A percentile compares a stretch with the other conserved stretches of the same genome.
These are phyloP conservation scores for Penicillium sp. DNA, from an alignment of 2,329 filamentous ascomycete genomes.

Conservation along the genomic window DNA sequence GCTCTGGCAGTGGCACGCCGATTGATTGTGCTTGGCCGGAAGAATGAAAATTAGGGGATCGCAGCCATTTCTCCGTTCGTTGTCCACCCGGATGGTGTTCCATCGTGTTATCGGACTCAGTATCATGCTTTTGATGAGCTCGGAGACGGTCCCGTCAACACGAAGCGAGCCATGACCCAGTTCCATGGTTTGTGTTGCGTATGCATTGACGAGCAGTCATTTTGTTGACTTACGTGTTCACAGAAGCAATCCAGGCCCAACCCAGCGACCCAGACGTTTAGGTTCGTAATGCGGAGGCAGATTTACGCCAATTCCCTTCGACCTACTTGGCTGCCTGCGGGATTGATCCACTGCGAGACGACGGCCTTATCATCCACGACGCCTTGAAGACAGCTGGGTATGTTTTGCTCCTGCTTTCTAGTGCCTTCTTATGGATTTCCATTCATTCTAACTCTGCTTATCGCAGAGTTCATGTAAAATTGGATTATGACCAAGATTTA, in stretches of 20 bases:
- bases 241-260: not conserved
- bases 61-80: slow-evolving; percentile 44
- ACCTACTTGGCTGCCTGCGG: slow-evolving; percentile 6
- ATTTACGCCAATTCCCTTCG: slow-evolving; percentile 4
- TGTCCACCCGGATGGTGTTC: slow-evolving; percentile 42
- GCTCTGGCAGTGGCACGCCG: slow-evolving; percentile 44
- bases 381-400: slow-evolving; percentile 8
- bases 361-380: slow-evolving; percentile 7
- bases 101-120: slow-evolving; percentile 35
- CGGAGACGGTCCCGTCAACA: slow-evolving; percentile 10
- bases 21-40: slow-evolving; percentile 41
- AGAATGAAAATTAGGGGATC: slow-evolving; percentile 40
- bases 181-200: slow-evolving; percentile 5
- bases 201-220: not conserved
- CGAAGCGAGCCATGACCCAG: slow-evolving; percentile 3
- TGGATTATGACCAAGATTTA: slow-evolving; percentile 8
- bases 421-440: not conserved
- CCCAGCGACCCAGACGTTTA: slow-evolving; percentile 3
- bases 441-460: not conserved
- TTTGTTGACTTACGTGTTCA: not conserved
- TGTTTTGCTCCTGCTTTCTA: slow-evolving; percentile 4
- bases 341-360: slow-evolving; percentile 9
- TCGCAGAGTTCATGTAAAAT: slow-evolving; percentile 5
- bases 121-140: slow-evolving; percentile 6
- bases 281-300: slow-evolving; percentile 6